Evolutionary conservation across 2,329 filamentous ascomycete species (phyloP).

Genomic region (Aspergillus sp.): DNA sequence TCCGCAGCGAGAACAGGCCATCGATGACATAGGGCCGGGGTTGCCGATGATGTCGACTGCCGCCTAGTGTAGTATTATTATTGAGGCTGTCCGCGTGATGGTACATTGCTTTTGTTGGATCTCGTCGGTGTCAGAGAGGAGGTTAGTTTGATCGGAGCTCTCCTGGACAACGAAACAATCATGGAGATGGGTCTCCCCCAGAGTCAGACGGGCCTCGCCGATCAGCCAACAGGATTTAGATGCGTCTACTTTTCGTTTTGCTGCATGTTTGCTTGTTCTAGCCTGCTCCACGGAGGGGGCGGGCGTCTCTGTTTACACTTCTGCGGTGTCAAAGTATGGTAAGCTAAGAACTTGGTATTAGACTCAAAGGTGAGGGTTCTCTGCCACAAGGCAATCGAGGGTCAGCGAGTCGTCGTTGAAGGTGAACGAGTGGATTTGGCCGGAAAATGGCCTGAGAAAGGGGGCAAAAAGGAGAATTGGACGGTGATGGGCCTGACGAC

Average conservation of each 20-base stretch:
- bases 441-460: constrained; percentile 1
- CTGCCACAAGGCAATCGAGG: background rate
- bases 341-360: background rate
- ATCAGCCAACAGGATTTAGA: constrained; percentile 7
- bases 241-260: constrained; percentile 1
- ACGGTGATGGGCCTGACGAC: no score
- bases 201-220: constrained; percentile 12
- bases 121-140: constrained; percentile 13
- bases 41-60: constrained; percentile 1
- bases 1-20: constrained; percentile 11
- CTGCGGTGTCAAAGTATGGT: background rate
- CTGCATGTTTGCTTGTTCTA: constrained; percentile 8
- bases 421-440: background rate
- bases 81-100: constrained; percentile 15
- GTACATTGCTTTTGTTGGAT: constrained; percentile 12
- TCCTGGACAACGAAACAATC: background rate
- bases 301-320: background rate
- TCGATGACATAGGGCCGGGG: background rate
- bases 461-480: constrained; percentile 1
- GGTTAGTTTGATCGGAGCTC: constrained; percentile 9
- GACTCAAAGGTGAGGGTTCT: background rate
- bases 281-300: background rate
- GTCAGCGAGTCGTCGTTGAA: background rate
- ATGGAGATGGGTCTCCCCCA: background rate
- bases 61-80: background rate